These are phyloP conservation scores for Mycocalia duriaeana DNA, from an alignment of 1,284 basidiomycete genomes.

Conservation along the genomic window DNA sequence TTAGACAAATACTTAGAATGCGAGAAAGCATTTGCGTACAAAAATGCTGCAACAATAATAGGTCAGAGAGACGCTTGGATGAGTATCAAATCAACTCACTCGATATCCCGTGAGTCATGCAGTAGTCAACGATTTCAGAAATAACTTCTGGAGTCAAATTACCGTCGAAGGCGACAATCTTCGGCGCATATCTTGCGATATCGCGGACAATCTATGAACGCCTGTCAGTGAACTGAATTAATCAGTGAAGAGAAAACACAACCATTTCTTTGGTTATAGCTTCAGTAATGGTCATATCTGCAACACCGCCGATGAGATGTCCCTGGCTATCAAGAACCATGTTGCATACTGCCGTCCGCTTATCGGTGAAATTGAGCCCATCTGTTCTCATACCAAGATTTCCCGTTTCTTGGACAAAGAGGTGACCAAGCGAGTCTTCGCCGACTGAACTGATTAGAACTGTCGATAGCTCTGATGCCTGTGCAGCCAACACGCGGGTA, in stretches of 20 bases:
- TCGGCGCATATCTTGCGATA: conserved; percentile 42
- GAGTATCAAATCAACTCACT: conserved; percentile 36
- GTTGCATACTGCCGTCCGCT: conserved; percentile 77
- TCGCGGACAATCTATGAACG: conserved; percentile 36
- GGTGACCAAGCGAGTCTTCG: conserved; percentile 63
- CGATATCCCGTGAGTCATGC: conserved; percentile 39
- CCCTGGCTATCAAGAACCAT: conserved; percentile 76
- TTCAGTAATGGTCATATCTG: conserved; percentile 83
- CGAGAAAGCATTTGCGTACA: background rate
- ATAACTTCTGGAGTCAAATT: conserved; percentile 66
- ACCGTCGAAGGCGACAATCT: conserved; percentile 76
- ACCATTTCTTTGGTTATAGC: conserved; percentile 46
- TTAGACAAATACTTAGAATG: background rate
- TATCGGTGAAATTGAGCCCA: conserved; percentile 54
- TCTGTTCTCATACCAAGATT: conserved; percentile 76
- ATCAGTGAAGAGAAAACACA: too few relatives aligned
- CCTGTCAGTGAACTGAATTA: conserved; percentile 12
- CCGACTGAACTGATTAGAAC: conserved; percentile 64
- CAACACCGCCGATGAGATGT: conserved; percentile 77
- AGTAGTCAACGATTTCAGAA: conserved; percentile 44
- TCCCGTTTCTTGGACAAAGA: conserved; percentile 55
- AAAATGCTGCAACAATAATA: conserved; percentile 19
- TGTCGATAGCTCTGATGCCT: conserved; percentile 30
- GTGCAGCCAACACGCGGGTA: conserved; percentile 50
- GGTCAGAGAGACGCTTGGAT: conserved; percentile 41